Base-by-base conservation (phyloP, 805 yeast species). In the Komagataella mondaviorum region DNA sequence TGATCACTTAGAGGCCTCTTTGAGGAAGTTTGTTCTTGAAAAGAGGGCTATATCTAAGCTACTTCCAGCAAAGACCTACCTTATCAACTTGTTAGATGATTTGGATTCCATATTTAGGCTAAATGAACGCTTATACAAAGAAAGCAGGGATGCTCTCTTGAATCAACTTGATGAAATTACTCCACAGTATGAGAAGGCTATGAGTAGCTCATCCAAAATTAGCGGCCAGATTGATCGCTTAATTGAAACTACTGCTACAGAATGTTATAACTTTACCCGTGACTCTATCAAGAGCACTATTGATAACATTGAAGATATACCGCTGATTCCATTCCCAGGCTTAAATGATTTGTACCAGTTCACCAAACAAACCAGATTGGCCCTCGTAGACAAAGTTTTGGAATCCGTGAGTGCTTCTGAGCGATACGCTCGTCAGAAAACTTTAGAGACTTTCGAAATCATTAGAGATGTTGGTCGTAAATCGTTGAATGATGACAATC, bases 11-110 rank as follows among this genome's bases (percentile, higher is more conserved):
- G 98, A 93, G 60, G 85, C 87, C 6, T 82, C 95, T 2, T 71
- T 93, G 52, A 76, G 97, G 51, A 81, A 82, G 56, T 93, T 93
- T 64, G 82, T 93, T 4, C 72, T 93, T 20, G 96, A 91, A 57
- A 93, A 90, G 59, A 77, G 99, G 59, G 81, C 96, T 0, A 65
- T 85, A 8, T 89, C 98, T 0, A 93, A 93, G 63, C 71, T 93
- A 12, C 76, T 88, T 43, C 99, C 99, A 0, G 98, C 96, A 0
- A 88, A 89, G 61, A 90, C 83, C n/a, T 93, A 85, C 59, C 67
- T 91, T 24, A 54, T 73, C 17, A 91, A 89, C 59, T 61, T 90
- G 10, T 73, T 86, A 46, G 64, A 64, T 20, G 99, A 93, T 60
- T 60, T 91, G 45, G 69, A 70, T 49, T 66, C 69, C 1, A 70